phyloP scores from a whole-genome alignment of 1,284 basidiomycete genomes.

The Rhodotorula sp. region DNA sequence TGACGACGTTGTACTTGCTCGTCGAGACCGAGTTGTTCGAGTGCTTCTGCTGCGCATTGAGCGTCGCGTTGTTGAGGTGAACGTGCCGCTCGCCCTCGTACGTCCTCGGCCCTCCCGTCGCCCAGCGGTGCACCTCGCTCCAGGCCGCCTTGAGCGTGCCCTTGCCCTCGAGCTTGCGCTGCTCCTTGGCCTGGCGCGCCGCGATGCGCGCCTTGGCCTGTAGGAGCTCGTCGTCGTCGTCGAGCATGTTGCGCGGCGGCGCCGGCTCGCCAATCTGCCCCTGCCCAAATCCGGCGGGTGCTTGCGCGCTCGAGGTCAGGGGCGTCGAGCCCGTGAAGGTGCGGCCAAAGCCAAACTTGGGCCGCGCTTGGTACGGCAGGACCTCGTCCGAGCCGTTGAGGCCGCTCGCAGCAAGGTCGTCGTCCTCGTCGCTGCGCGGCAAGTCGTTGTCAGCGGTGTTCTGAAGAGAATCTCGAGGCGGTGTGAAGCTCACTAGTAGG shows the following conservation, averaged over 20 bases:
- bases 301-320: constrained; percentile 29
- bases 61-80: constrained; percentile 37
- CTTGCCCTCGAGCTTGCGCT: constrained; percentile 2
- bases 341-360: constrained; percentile 6
- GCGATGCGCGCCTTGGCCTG: constrained; percentile 29
- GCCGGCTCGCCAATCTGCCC: constrained; percentile 20
- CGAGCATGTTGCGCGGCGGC: constrained; percentile 29
- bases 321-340: constrained; percentile 20
- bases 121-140: constrained; percentile 17
- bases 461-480: no score
- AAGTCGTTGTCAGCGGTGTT: neutral
- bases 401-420: constrained; percentile 12
- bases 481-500: constrained; percentile 30
- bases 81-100: constrained; percentile 43
- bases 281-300: constrained; percentile 34
- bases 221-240: constrained; percentile 43
- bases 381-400: constrained; percentile 5
- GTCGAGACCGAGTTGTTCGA: constrained; percentile 83
- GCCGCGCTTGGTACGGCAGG: constrained; percentile 4
- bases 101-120: constrained; percentile 23
- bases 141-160: constrained; percentile 1
- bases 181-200: constrained; percentile 23
- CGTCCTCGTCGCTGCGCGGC: constrained; percentile 16
- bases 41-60: constrained; percentile 36
- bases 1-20: constrained; percentile 88